Evolutionary conservation across 345 rosid species (phyloP).

Genomic region (Camelina hispida): DNA sequence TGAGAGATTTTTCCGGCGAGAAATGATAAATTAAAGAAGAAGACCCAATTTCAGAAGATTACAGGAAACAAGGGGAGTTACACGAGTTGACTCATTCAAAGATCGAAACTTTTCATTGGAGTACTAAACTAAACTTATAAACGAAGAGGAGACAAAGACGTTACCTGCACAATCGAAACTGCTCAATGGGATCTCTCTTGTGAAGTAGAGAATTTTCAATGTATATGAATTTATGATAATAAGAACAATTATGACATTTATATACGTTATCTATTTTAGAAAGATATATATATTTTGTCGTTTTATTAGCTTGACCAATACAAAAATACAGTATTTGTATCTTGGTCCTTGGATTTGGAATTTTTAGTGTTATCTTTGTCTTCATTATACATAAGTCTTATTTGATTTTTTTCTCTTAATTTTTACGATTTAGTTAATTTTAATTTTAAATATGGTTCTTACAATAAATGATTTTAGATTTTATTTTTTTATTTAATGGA

Average conservation of each 20-base stretch:
- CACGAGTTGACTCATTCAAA: slow-evolving; percentile 29
- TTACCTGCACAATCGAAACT: slow-evolving; percentile 34
- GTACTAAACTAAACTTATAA: neutral
- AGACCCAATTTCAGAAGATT: slow-evolving; percentile 16
- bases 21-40: slow-evolving; percentile 35
- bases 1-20: slow-evolving; percentile 31
- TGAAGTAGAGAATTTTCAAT: slow-evolving; percentile 4
- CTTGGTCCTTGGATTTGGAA: too few relatives aligned
- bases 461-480: neutral
- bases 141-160: neutral
- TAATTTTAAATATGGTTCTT: too few relatives aligned
- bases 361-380: too few relatives aligned
- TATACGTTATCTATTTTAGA: too few relatives aligned
- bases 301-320: too few relatives aligned
- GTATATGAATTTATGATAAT: too few relatives aligned
- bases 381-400: too few relatives aligned
- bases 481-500: neutral
- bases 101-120: slow-evolving; percentile 17
- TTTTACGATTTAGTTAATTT: neutral
- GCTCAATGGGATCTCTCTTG: neutral
- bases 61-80: slow-evolving; percentile 29
- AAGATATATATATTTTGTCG: too few relatives aligned
- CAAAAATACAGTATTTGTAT: too few relatives aligned
- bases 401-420: neutral
- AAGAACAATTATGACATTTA: too few relatives aligned